phyloP scores from a whole-genome alignment of 140 eudicot species.

The Artemisia princeps region DNA sequence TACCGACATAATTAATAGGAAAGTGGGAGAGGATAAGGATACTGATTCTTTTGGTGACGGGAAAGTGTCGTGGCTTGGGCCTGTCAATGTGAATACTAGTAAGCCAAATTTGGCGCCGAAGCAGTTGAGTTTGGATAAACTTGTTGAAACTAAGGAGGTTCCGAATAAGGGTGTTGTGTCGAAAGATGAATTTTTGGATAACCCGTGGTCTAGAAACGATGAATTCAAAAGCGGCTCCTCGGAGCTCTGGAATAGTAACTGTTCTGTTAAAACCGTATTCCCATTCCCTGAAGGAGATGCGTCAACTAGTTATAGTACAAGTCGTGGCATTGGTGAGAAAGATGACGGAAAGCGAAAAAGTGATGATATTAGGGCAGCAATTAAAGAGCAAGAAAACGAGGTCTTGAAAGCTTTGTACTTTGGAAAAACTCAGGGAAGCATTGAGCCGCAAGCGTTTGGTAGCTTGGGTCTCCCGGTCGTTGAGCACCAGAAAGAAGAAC shows the following conservation, averaged over 20 bases:
- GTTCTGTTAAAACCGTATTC: constrained; percentile 69
- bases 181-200: constrained; percentile 39
- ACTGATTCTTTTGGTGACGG: constrained; percentile 28
- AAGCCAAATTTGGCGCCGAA: constrained; percentile 30
- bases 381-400: constrained; percentile 79
- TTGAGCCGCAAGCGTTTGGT: constrained; percentile 37
- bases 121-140: too few relatives aligned
- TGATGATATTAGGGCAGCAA: constrained; percentile 55
- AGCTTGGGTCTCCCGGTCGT: constrained; percentile 39
- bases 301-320: constrained; percentile 38
- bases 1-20: constrained; percentile 26
- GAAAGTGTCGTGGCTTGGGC: constrained; percentile 40
- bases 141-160: constrained; percentile 37
- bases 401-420: constrained; percentile 66
- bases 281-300: constrained; percentile 53
- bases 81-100: constrained; percentile 32
- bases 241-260: constrained; percentile 49
- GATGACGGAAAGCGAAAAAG: constrained; percentile 48
- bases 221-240: constrained; percentile 32
- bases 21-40: constrained; percentile 32
- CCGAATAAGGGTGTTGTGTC: constrained; percentile 24
- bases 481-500: constrained; percentile 74
- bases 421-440: constrained; percentile 44
- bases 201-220: constrained; percentile 45
- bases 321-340: constrained; percentile 33